A percentile compares a stretch with the other conserved stretches of the same genome.
phyloP scores from a whole-genome alignment of 2,329 filamentous ascomycete genomes.

The Apiospora kogelbergensis region DNA sequence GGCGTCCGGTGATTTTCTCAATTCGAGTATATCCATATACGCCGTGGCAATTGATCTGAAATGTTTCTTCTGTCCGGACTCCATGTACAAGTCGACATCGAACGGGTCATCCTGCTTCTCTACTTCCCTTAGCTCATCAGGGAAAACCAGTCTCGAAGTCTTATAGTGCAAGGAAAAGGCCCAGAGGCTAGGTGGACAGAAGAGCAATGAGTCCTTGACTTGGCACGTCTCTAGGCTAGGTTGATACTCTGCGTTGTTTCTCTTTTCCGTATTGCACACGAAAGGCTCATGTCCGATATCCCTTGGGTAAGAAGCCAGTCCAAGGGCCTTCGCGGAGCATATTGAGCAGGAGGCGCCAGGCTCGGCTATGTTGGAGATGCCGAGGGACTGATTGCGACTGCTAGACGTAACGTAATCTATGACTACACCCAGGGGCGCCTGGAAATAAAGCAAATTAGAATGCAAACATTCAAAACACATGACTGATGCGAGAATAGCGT shows the following conservation, averaged over 20 bases:
- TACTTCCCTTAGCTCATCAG: not conserved
- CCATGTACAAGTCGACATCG: not conserved
- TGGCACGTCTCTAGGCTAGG: not conserved
- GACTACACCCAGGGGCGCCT: not conserved
- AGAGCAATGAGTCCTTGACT: not conserved
- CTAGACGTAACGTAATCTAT: not conserved
- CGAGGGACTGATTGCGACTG: not conserved
- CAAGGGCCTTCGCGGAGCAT: not conserved
- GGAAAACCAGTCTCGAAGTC: not conserved
- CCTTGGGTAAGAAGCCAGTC: not conserved
- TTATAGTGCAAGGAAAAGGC: not conserved
- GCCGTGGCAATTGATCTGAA: not conserved
- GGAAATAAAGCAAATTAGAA: not conserved
- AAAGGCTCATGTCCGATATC: not conserved
- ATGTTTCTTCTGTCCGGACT: not conserved
- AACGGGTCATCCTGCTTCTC: not conserved
- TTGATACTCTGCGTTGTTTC: not conserved
- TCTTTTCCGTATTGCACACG: not conserved
- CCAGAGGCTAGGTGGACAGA: not conserved
- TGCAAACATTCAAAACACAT: not conserved
- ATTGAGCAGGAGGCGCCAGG: not conserved
- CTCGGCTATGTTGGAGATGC: not conserved
- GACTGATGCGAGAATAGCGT: not conserved
- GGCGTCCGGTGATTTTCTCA: too few relatives aligned
- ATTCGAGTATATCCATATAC: not conserved